phyloP scores from a whole-genome alignment of 441 rosid species.

The Brassica hybrid region DNA sequence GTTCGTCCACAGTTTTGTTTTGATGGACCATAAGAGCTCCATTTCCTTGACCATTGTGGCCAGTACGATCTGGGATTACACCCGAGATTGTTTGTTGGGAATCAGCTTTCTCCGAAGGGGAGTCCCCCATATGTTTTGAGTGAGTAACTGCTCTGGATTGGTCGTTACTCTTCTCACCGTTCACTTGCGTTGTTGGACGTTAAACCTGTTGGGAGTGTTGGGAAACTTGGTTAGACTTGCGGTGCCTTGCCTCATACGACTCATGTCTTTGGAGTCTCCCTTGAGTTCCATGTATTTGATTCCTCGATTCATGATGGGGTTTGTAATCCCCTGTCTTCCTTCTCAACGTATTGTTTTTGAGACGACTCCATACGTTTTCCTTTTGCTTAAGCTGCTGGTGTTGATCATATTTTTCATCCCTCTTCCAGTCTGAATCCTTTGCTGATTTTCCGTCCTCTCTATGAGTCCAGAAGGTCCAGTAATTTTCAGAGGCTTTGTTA shows the following conservation, averaged over 20 bases:
- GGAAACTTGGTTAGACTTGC: no score
- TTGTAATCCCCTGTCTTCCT: no score
- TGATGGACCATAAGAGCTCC: neutral
- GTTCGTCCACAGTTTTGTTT: neutral
- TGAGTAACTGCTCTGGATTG: neutral
- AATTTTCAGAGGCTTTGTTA: neutral
- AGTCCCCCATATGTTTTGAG: no score
- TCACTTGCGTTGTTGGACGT: no score
- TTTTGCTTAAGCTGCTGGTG: no score
- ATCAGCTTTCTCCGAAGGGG: neutral
- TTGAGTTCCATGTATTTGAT: no score
- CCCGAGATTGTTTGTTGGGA: neutral
- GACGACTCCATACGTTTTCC: neutral
- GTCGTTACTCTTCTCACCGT: neutral
- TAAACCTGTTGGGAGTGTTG: no score
- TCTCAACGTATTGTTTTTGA: no score
- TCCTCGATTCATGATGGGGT: no score
- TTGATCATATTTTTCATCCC: neutral
- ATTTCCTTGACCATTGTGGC: neutral
- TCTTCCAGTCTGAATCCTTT: neutral
- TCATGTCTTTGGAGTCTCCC: no score
- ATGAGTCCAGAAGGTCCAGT: neutral
- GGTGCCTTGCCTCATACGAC: no score
- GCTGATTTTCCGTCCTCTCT: neutral
- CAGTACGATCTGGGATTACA: neutral